These are phyloP conservation scores for Wallacemonas sp. DNA, from an alignment of 208 protist genomes.

Conservation along the genomic window DNA sequence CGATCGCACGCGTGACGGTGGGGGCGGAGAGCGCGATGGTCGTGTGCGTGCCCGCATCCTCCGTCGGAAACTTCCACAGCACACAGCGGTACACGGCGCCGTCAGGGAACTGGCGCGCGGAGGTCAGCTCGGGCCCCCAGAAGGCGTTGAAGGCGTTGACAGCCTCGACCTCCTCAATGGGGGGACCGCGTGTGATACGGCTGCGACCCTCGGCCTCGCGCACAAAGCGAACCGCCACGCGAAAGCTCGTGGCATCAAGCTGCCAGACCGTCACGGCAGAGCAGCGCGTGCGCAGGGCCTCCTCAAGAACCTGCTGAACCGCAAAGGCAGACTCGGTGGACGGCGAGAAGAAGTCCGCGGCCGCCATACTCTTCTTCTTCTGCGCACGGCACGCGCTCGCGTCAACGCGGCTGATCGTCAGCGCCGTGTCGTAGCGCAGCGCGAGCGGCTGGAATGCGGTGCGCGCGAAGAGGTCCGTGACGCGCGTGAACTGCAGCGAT, in stretches of 20 bases:
- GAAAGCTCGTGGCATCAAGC: conserved; percentile 32
- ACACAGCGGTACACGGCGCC: conserved; percentile 87
- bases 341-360: conserved; percentile 8
- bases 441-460: conserved; percentile 61
- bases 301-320: conserved; percentile 32
- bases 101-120: conserved; percentile 86
- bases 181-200: conserved; percentile 73
- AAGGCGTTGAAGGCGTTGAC: conserved; percentile 80
- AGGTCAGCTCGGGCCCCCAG: conserved; percentile 69
- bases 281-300: conserved; percentile 56
- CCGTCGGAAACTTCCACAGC: conserved; percentile 58
- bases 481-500: conserved; percentile 53
- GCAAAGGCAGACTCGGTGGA: conserved; percentile 22
- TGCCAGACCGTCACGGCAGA: conserved; percentile 54
- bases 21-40: conserved; percentile 56
- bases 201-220: conserved; percentile 67
- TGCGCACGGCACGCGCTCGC: too few species aligned
- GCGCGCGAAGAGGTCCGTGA: conserved; percentile 50
- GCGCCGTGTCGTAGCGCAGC: conserved; percentile 68
- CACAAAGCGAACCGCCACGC: conserved; percentile 58
- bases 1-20: conserved; percentile 53
- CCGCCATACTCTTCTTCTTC: not conserved
- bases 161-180: conserved; percentile 66
- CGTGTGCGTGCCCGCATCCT: conserved; percentile 53
- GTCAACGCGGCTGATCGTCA: conserved; percentile 26